Conservation (phyloP, 2,329 filamentous ascomycete genomes). For the Verticillium longisporum region DNA sequence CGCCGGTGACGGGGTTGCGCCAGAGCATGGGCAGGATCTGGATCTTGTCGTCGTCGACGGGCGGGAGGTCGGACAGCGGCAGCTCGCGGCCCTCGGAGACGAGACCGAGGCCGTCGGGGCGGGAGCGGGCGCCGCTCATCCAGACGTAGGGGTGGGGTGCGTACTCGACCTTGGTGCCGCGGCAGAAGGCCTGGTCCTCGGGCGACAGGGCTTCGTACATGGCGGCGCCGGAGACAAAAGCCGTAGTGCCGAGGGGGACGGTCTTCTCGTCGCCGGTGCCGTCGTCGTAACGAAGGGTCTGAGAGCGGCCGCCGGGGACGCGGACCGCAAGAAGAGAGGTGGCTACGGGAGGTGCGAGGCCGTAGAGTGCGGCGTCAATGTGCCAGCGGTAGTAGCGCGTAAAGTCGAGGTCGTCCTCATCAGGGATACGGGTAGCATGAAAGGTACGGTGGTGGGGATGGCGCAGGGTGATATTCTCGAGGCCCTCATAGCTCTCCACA, state of each 20-base stretch:
- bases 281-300: conserved; percentile 69
- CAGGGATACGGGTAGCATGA: conserved; percentile 57
- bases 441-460: conserved; percentile 77
- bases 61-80: conserved; percentile 50
- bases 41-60: conserved; percentile 59
- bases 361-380: conserved; percentile 72
- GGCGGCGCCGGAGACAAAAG: conserved; percentile 64
- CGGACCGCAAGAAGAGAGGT: conserved; percentile 69
- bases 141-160: conserved; percentile 76
- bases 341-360: conserved; percentile 64
- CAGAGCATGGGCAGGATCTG: conserved; percentile 71
- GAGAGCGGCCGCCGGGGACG: conserved; percentile 59
- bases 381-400: conserved; percentile 71
- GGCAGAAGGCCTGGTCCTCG: conserved; percentile 60
- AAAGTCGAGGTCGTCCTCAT: conserved; percentile 38
- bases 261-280: conserved; percentile 57
- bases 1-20: conserved; percentile 66
- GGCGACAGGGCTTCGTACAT: conserved; percentile 63
- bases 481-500: conserved; percentile 62
- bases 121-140: conserved; percentile 65
- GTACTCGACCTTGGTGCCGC: conserved; percentile 64
- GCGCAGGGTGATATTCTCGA: conserved; percentile 59
- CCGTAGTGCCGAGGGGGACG: conserved; percentile 69
- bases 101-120: conserved; percentile 64
- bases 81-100: conserved; percentile 61